These are phyloP conservation scores for Mortierella sp. DNA, from an alignment of 371 early-diverging fungal species.

Conservation along the genomic window DNA sequence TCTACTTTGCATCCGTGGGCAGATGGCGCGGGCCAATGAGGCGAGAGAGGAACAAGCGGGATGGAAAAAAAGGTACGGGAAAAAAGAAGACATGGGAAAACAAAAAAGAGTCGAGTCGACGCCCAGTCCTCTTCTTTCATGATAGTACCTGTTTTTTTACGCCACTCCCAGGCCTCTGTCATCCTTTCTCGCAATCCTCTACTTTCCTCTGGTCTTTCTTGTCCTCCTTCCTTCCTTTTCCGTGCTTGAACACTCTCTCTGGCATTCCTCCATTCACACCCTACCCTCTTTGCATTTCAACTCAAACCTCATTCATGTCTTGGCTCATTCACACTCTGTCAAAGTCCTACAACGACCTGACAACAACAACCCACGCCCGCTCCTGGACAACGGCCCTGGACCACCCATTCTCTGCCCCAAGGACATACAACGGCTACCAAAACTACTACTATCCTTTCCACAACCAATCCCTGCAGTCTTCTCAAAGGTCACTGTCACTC, in stretches of 20 bases:
- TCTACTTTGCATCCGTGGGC: conserved; percentile 1
- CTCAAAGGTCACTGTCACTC: background rate
- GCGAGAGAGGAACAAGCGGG: background rate
- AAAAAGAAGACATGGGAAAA: background rate
- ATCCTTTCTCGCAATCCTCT: background rate
- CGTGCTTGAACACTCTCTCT: background rate
- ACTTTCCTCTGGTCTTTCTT: background rate
- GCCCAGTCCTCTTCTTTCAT: background rate
- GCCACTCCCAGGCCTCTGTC: too few relatives aligned
- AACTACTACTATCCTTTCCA: background rate
- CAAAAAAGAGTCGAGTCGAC: background rate
- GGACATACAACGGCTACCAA: background rate
- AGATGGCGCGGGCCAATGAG: background rate
- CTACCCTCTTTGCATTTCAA: background rate
- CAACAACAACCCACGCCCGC: background rate
- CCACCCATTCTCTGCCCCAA: background rate
- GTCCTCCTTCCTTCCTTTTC: background rate
- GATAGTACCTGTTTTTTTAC: background rate
- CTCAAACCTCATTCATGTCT: background rate
- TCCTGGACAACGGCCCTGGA: conserved; percentile 3
- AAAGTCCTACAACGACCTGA: background rate
- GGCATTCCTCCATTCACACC: background rate
- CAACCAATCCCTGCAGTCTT: background rate
- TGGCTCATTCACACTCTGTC: background rate
- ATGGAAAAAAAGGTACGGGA: too few relatives aligned